These are phyloP conservation scores for Aspergillus brasiliensis DNA, from an alignment of 2,329 filamentous ascomycete species.

Conservation along the genomic window DNA sequence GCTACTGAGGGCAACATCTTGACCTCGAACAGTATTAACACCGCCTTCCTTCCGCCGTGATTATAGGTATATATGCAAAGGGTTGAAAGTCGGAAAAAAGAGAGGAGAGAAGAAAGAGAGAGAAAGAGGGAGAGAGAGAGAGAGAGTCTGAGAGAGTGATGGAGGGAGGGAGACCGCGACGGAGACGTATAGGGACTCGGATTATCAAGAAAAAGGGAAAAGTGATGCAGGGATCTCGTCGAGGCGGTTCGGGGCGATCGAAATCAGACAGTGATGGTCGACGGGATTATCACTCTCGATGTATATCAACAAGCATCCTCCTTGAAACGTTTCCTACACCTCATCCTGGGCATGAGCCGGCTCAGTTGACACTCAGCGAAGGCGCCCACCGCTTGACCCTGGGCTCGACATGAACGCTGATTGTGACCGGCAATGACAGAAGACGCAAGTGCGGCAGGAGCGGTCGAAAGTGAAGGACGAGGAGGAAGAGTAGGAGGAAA, in stretches of 20 bases:
- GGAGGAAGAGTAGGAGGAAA: conserved; percentile 11
- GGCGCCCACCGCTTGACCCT: conserved; percentile 26
- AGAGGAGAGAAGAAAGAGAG: not conserved
- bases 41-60: conserved; percentile 16
- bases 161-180: not conserved
- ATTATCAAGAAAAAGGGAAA: conserved; percentile 8
- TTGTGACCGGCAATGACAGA: conserved; percentile 19
- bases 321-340: conserved; percentile 49
- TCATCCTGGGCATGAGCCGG: conserved; percentile 42
- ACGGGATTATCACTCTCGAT: conserved; percentile 28
- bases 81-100: conserved; percentile 1
- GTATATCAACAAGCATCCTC: conserved; percentile 43
- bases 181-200: conserved; percentile 4
- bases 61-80: not conserved
- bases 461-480: conserved; percentile 5
- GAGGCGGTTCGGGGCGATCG: conserved; percentile 19
- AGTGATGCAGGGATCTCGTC: conserved; percentile 15
- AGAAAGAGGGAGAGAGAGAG: not conserved
- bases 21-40: conserved; percentile 14
- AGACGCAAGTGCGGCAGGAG: conserved; percentile 15
- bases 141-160: not conserved
- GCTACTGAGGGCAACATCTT: conserved; percentile 55
- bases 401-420: conserved; percentile 32
- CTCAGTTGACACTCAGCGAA: conserved; percentile 31
- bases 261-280: conserved; percentile 23